These are phyloP conservation scores for Pythium brassicae DNA, from an alignment of 352 stramenopile genomes.

Conservation along the genomic window DNA sequence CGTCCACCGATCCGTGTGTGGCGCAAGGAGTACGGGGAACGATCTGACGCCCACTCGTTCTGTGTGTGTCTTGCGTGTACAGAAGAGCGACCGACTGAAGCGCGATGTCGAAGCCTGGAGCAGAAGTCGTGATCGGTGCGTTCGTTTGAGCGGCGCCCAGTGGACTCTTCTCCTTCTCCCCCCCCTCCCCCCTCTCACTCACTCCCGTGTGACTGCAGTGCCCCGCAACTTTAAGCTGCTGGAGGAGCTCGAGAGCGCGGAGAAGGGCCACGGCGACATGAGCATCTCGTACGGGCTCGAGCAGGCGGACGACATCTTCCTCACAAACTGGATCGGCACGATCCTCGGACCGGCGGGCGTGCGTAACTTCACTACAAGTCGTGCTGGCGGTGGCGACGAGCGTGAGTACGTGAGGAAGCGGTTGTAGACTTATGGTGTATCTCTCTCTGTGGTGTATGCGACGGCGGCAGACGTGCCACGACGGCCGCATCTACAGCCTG, in stretches of 20 bases:
- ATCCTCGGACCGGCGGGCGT: constrained; percentile 96
- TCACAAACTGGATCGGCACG: constrained; percentile 97
- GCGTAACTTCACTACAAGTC: constrained; percentile 23
- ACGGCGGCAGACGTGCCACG: constrained; percentile 87
- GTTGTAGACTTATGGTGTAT: neutral
- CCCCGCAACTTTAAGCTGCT: constrained; percentile 94
- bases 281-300: constrained; percentile 95
- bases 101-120: constrained; percentile 68
- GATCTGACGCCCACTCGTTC: no score
- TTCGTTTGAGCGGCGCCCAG: neutral
- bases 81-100: no score
- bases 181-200: neutral
- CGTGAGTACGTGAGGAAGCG: neutral
- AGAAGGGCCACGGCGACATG: constrained; percentile 93
- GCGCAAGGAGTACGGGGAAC: no score
- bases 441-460: neutral
- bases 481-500: constrained; percentile 96
- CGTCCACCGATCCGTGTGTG: no score
- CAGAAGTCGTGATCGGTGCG: constrained; percentile 76
- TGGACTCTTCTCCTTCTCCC: neutral
- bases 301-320: constrained; percentile 96
- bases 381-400: neutral
- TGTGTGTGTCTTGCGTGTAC: no score
- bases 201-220: constrained; percentile 27
- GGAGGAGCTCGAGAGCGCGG: constrained; percentile 89